Conservation (phyloP, 1,284 basidiomycete genomes). For the Cryptococcus wingfieldii region DNA sequence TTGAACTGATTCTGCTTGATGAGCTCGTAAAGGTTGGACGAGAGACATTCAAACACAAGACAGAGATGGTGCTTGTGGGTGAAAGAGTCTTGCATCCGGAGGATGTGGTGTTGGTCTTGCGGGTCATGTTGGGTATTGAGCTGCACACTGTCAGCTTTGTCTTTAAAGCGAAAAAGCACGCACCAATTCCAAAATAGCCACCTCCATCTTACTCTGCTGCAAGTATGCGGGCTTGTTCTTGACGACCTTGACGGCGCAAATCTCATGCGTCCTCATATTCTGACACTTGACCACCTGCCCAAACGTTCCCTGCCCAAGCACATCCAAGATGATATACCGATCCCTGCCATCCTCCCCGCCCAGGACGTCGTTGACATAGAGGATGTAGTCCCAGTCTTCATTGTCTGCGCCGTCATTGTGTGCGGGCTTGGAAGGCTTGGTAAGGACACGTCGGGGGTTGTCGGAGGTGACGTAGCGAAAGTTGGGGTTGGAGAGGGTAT, state of each 20-base stretch:
- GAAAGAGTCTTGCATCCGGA: slow-evolving; percentile 92
- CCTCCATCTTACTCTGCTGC: slow-evolving; percentile 99
- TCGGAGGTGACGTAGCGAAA: slow-evolving; percentile 89
- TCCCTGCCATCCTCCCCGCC: slow-evolving; percentile 79
- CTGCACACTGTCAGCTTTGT: slow-evolving; percentile 50
- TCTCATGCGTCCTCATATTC: slow-evolving; percentile 98
- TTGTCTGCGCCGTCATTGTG: slow-evolving; percentile 96
- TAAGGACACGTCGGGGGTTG: slow-evolving; percentile 88
- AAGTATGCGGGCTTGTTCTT: slow-evolving; percentile 99
- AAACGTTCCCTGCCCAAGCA: slow-evolving; percentile 96
- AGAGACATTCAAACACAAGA: slow-evolving; percentile 94
- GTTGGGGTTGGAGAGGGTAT: slow-evolving; percentile 82
- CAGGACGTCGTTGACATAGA: slow-evolving; percentile 94
- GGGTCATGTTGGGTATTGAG: slow-evolving; percentile 90
- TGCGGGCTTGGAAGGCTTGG: slow-evolving; percentile 87
- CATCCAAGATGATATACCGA: slow-evolving; percentile 95
- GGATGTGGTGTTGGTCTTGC: slow-evolving; percentile 91
- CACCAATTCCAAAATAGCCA: slow-evolving; percentile 92
- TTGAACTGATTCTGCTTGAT: slow-evolving; percentile 99
- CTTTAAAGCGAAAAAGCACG: slow-evolving; percentile 38
- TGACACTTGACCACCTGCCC: slow-evolving; percentile 99
- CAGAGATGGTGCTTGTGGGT: slow-evolving; percentile 95
- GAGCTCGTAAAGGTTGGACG: slow-evolving; percentile 96
- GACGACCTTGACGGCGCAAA: slow-evolving; percentile 97
- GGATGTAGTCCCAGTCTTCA: slow-evolving; percentile 94